These are phyloP conservation scores for Colletotrichum nymphaeae DNA, from an alignment of 2,329 filamentous ascomycete species.

Conservation along the genomic window DNA sequence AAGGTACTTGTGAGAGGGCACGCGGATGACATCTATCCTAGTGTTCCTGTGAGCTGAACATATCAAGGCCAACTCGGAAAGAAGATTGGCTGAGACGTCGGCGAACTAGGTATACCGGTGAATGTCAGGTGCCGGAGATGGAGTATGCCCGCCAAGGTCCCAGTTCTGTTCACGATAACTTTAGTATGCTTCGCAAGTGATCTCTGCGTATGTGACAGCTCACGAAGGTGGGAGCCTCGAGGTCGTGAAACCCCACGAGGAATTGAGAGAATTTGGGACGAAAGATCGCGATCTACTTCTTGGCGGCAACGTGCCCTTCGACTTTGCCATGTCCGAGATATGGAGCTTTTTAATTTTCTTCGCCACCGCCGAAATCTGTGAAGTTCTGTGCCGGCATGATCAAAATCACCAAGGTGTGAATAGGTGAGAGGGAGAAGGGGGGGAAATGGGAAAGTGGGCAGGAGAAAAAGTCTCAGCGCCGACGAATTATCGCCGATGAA, in stretches of 20 bases:
- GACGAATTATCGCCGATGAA: not conserved
- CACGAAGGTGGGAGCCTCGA: not conserved
- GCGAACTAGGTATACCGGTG: not conserved
- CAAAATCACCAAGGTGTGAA: not conserved
- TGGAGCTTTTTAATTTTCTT: not conserved
- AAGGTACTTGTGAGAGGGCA: not conserved
- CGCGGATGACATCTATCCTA: not conserved
- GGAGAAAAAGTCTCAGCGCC: not conserved
- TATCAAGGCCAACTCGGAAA: not conserved
- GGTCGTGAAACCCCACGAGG: not conserved
- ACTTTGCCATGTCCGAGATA: constrained; percentile 11
- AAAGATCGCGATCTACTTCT: not conserved
- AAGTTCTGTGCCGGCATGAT: not conserved
- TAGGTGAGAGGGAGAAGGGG: not conserved
- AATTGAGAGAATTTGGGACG: not conserved
- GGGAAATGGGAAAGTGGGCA: not conserved
- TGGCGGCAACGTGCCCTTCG: constrained; percentile 11
- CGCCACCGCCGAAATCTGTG: not conserved
- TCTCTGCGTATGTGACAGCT: not conserved
- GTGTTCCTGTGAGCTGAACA: not conserved
- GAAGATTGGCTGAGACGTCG: not conserved
- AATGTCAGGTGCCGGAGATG: not conserved
- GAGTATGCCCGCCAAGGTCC: not conserved
- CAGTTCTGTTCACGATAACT: not conserved
- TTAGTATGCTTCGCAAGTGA: not conserved